Evolutionary conservation across 1,284 basidiomycete species (phyloP).

Genomic region (Boletellus dicymbophilus): DNA sequence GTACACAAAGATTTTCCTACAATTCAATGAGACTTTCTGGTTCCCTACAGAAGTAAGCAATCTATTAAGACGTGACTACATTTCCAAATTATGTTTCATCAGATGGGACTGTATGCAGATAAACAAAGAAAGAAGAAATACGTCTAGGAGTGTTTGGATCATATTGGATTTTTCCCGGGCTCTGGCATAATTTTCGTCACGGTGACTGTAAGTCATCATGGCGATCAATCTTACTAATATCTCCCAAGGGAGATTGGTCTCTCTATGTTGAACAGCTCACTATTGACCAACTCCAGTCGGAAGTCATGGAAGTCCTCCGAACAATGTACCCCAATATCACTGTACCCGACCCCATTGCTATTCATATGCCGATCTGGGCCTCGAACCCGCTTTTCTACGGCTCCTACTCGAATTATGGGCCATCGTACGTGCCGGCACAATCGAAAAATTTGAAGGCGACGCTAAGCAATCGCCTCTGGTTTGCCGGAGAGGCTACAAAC

Average conservation of each 20-base stretch:
- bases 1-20: conserved; percentile 73
- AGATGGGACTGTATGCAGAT: conserved; percentile 70
- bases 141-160: conserved; percentile 72
- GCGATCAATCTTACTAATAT: not conserved
- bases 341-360: conserved; percentile 54
- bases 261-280: conserved; percentile 56
- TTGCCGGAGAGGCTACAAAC: conserved; percentile 66
- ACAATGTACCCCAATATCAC: conserved; percentile 57
- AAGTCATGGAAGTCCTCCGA: conserved; percentile 55
- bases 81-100: not conserved
- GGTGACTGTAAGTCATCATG: conserved; percentile 49
- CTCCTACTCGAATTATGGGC: conserved; percentile 71
- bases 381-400: conserved; percentile 61
- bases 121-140: conserved; percentile 63
- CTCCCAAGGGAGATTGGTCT: conserved; percentile 54
- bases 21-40: conserved; percentile 70
- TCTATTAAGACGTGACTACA: not conserved
- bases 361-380: conserved; percentile 60
- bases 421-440: conserved; percentile 53
- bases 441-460: conserved; percentile 59
- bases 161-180: conserved; percentile 57
- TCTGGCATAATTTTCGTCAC: conserved; percentile 66
- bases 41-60: conserved; percentile 60
- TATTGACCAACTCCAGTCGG: conserved; percentile 47
- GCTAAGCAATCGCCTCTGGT: conserved; percentile 54